Percentiles rank a stretch among this genome's conserved stretches.
These are phyloP conservation scores for Dactylonectria macrodidyma DNA, from an alignment of 2,329 filamentous ascomycete species.

Conservation along the genomic window DNA sequence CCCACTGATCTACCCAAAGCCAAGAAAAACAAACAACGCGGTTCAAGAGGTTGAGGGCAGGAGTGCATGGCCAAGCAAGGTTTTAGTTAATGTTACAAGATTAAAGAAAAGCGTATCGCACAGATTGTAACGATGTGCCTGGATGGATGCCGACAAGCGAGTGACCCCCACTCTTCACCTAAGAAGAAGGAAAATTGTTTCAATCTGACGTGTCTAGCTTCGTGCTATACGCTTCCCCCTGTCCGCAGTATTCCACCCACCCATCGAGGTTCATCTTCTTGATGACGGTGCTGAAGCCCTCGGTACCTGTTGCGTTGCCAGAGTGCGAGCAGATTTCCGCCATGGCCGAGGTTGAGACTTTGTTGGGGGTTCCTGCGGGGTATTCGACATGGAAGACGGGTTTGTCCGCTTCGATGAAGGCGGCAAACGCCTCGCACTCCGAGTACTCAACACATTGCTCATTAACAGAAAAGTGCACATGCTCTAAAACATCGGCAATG, in stretches of 20 bases:
- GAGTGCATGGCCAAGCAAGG: too few relatives aligned
- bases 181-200: too few relatives aligned
- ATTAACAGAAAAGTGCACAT: slow-evolving; percentile 76
- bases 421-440: slow-evolving; percentile 70
- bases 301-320: slow-evolving; percentile 54
- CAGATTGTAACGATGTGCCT: too few relatives aligned
- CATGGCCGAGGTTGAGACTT: slow-evolving; percentile 22
- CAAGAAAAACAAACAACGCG: too few relatives aligned
- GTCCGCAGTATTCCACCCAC: slow-evolving; percentile 57
- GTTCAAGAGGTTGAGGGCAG: too few relatives aligned
- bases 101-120: too few relatives aligned
- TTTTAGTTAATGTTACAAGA: too few relatives aligned
- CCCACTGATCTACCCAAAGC: too few relatives aligned
- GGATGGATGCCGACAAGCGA: too few relatives aligned
- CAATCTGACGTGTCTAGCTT: too few relatives aligned
- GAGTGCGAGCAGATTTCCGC: slow-evolving; percentile 49
- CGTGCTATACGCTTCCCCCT: neutral
- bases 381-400: slow-evolving; percentile 83
- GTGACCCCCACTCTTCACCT: too few relatives aligned
- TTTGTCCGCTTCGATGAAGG: slow-evolving; percentile 72
- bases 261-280: slow-evolving; percentile 75
- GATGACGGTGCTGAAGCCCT: slow-evolving; percentile 74
- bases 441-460: slow-evolving; percentile 75
- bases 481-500: slow-evolving; percentile 60
- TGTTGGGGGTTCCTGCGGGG: slow-evolving; percentile 58